Base-by-base conservation (phyloP, 2,329 filamentous ascomycete genomes). In the Claviceps citrina region DNA sequence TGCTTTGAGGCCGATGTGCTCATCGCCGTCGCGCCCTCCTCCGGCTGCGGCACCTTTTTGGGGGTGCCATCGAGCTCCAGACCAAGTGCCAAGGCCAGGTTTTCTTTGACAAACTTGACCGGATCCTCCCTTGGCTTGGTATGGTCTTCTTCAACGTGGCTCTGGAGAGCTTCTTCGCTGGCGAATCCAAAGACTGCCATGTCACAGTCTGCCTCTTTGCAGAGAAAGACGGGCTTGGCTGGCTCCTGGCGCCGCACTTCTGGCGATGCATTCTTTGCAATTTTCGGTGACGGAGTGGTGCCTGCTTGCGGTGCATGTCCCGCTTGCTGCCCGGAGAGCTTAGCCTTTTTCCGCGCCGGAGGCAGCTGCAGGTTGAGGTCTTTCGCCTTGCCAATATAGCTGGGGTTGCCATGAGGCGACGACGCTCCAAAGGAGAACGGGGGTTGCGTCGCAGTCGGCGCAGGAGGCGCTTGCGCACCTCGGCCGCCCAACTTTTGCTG, bases 121-220 rank as follows among this genome's bases (percentile, higher is more conserved):
- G 76, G 73, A 43, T 79, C 59, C 45, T 72, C 61, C 31, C 61
- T 57, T 5, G 74, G 74, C 51, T 67, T 70, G 18, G 65, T 57
- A 47, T 80, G 76, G 51, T 78, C 73, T 42, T 78, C 70, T n/a
- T 71, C 61, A 7, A 66, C 55, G 49, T 80, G 76, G 9, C 57
- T 51, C 40, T 67, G 64, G 36, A 68, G 60, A 10, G 66, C 65
- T 46, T 76, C 70, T 45, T 78, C 69, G 6, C 58, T 72, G 2
- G 64, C 50, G 47, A 78, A 78, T 0, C 65, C 68, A 10, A 61
- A 57, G 2, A 50, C 53, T 7, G 66, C 63, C 46, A 62, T 61
- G 22, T 76, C 71, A 48, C 76, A 80, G 26, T 68, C 66, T 2
- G 59, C 48, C 37, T 78, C 72, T 16, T 65, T 58, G 54, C 76